phyloP scores from a whole-genome alignment of 2,329 filamentous ascomycete species.

The Madurella mycetomatis region DNA sequence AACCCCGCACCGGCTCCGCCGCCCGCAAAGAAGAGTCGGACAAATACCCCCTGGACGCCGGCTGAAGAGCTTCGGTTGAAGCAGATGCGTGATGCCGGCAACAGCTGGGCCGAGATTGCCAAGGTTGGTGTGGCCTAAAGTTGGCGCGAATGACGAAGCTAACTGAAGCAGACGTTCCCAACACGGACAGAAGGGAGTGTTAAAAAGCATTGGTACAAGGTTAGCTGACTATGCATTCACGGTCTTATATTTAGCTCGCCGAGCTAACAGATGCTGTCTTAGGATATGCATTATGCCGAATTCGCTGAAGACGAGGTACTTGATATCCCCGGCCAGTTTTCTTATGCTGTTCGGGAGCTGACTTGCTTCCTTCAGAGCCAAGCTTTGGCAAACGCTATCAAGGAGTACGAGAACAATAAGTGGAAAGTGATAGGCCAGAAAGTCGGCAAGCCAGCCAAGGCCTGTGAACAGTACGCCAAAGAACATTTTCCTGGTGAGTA shows the following conservation, averaged over 20 bases:
- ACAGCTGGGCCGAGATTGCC: slow-evolving; percentile 96
- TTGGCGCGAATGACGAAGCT: slow-evolving; percentile 11
- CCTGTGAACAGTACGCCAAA: slow-evolving; percentile 79
- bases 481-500: slow-evolving; percentile 70
- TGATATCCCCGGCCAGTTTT: slow-evolving; percentile 22
- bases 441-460: slow-evolving; percentile 95
- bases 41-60: slow-evolving; percentile 98
- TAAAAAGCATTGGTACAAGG: slow-evolving; percentile 99
- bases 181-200: slow-evolving; percentile 93
- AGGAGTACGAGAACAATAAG: slow-evolving; percentile 97
- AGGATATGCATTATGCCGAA: slow-evolving; percentile 99
- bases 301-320: slow-evolving; percentile 94
- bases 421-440: slow-evolving; percentile 98
- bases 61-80: slow-evolving; percentile 90
- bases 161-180: slow-evolving; percentile 69
- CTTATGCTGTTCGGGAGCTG: slow-evolving; percentile 3
- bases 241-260: slow-evolving; percentile 22
- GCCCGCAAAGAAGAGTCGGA: slow-evolving; percentile 83
- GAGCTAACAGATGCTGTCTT: slow-evolving; percentile 23
- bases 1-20: slow-evolving; percentile 41
- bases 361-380: slow-evolving; percentile 51
- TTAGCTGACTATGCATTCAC: neutral
- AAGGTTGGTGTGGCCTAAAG: slow-evolving; percentile 59
- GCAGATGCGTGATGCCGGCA: slow-evolving; percentile 87
- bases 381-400: slow-evolving; percentile 86